Base-by-base conservation (phyloP, 768 basidiomycete genomes). In the Lactarius akahatsu region DNA sequence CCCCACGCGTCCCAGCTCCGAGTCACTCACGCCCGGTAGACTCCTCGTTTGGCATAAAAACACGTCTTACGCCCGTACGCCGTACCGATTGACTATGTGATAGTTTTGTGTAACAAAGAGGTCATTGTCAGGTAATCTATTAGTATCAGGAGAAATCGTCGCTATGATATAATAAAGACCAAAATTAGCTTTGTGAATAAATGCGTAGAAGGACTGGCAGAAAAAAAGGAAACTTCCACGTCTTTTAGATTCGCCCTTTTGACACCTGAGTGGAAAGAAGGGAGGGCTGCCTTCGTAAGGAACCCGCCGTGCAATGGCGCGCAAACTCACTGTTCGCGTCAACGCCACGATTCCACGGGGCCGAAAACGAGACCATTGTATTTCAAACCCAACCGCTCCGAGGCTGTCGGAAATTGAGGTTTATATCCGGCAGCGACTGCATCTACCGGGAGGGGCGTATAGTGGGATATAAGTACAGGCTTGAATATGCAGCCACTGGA, bases 121-220 rank as follows among this genome's bases (percentile, higher is more conserved):
- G 16, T 16, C 41, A 10, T 5, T 23, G 28, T 13, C 4, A 10
- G 40, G 16, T 45, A 5, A 30, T 5, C 5, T 26, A 26, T 52
- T n/a, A 15, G 23, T n/a, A 10, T 52, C 26, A 23, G 59, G 9
- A 34, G 60, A 56, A 66, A 66, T 8, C 60, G 60, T 36, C 57
- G 57, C 36, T 38, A 38, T 38, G 36, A 11, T 38, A 38, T 13
- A 13, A 2, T 18, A 18, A 16, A 18, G 16, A 41, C 36, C 61
- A 28, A 30, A 8, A 43, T 43, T 20, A 20, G 43, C 43, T 43
- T 40, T 13, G 43, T 18, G 8, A 20, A 8, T 9, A 18, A 30
- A 30, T 30, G 30, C 30, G 30, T 30, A 30, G 30, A 43, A 18
- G 6, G 43, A 43, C 8, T 0, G 20, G 20, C 18, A 43, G 43